Evolutionary conservation across 208 protist species (phyloP), one percentile per base, ranked within the genome.

Genomic region (Leishmania lainsoni): DNA sequence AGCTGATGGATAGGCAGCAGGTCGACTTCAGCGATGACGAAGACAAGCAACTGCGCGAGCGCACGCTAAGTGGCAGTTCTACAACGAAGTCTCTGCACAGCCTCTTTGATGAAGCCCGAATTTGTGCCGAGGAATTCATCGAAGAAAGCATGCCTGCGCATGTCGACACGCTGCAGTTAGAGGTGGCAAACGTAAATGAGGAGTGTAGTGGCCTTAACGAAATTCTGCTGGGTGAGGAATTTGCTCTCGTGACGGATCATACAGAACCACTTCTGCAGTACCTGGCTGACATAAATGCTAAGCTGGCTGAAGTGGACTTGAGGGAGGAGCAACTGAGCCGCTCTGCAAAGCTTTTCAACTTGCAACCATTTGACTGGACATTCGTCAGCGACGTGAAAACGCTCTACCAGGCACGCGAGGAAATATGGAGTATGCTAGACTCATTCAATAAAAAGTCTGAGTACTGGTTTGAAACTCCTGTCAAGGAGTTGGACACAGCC

Each of bases 1-100:
- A 98, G 16, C 81, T 98, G 71, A 97, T 98, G 93, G 94, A 98
- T 68, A 91, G 91, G 0, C 91, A 96, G 78, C 93, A 95, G 75
- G 96, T 96, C 16, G 94, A 98, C 51, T 95, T 97, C 81, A 39
- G 89, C 26, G 94, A 97, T 61, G 94, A 98, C 81, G 92, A 97
- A 66, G 96, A 98, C 51, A 94, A 94, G 66, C 94, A 98, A 81
- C 86, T 97, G 48, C 94, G 92, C 66, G 94, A 98, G 76, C 89
- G 94, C 63, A 97, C 94, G 17, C 86, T 98, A n/a, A 93, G 95
- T 32, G 94, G 87, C 80, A 87, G 75, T 65, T 86, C 86, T 17
- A 74, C 85, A n/a, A 85, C 83, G 17, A 78, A 81, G 5, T 97
- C 94, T 4, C 88, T 98, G 83, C 92, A 87, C 56, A 93, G 91